Evolutionary conservation across 305 asterid genomes (phyloP), one percentile per base, ranked within the genome.

Genomic region (Fraxinus sp.): DNA sequence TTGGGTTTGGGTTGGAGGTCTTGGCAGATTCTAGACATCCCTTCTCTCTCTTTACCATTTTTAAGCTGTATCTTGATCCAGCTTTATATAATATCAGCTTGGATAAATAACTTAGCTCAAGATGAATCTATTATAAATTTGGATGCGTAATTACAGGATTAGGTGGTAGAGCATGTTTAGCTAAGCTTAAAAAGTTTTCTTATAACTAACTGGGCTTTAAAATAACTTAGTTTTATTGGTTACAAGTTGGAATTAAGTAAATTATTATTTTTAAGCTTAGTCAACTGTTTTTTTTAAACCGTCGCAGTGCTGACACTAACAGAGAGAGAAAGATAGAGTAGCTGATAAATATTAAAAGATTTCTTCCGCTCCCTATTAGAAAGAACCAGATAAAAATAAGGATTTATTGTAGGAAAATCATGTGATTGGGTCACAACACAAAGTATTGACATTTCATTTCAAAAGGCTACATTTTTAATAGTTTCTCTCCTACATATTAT

Each of bases 401-500:
- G 66, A 18, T 57, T 59, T 20, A 20, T 11, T 26, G 36, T 68
- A 68, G 36, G 36, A 68, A 68, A 68, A 68, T 13, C 37, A 4
- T 68, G 37, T 68, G 36, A 71, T 6, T 71, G 22, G 39, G 20
- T 14, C 39, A 9, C 35, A 66, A 26, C 36, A 66, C 7, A 8
- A 66, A 26, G 73, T 66, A 26, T 22, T 66, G 73, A 66, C 33
- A 66, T 26, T 66, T 66, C 73, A 70, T 70, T 28, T 70, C 35
- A 20, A 30, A 30, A 11, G 24, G 76, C 43, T 71, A 32, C 16
- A 11, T 71, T 71, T 36, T 71, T 71, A 71, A 71, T 71, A 28
- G 41, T 71, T 30, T 71, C 41, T 14, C 41, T 32, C 22, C 22
- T 20, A 71, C 18, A 5, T 71, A 82, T 84, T 33, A 57, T 85